Evolutionary conservation across 306 rosid species (phyloP).

Genomic region (Trifolium dubium): DNA sequence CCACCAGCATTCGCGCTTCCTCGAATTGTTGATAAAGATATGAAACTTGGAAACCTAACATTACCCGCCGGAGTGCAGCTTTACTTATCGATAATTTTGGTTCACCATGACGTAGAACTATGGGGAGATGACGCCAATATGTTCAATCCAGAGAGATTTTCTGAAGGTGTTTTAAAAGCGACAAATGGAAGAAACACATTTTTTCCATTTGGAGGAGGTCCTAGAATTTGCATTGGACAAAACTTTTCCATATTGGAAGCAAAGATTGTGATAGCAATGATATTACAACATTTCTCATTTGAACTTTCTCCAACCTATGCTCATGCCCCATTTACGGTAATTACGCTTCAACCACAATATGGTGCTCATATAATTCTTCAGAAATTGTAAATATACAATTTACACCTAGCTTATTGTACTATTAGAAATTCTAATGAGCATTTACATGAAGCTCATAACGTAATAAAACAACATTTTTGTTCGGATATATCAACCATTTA

Average conservation of each 20-base stretch:
- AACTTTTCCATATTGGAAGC: not conserved
- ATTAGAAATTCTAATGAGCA: too few relatives aligned
- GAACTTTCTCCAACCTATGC: not conserved
- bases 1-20: not conserved
- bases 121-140: not conserved
- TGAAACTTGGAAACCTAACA: not conserved
- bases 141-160: constrained; percentile 6
- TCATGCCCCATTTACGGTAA: too few relatives aligned
- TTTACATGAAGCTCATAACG: too few relatives aligned
- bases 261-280: not conserved
- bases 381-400: too few relatives aligned
- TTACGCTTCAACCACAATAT: too few relatives aligned
- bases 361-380: too few relatives aligned
- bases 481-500: too few relatives aligned
- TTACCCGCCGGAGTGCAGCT: not conserved
- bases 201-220: not conserved
- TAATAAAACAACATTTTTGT: too few relatives aligned
- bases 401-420: too few relatives aligned
- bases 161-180: not conserved
- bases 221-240: not conserved
- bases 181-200: not conserved
- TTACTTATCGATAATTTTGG: not conserved
- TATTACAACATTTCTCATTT: not conserved
- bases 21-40: not conserved
- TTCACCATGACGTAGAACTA: not conserved